Conservation (phyloP, 192 early-diverging fungal species). For the Phycomyces blakesleeanus region DNA sequence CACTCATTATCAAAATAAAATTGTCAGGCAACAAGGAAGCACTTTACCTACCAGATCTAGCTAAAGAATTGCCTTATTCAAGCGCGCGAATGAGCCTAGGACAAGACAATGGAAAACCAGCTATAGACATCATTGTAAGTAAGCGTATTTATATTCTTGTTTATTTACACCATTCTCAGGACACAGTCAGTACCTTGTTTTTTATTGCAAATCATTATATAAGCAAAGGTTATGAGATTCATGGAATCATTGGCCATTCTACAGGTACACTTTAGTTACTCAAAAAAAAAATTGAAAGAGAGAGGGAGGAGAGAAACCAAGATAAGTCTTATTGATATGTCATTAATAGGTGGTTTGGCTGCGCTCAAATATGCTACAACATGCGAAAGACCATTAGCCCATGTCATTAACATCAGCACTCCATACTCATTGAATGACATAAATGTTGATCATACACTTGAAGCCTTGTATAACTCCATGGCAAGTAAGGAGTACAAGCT, state of each 20-base stretch:
- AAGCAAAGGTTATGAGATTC: constrained; percentile 32
- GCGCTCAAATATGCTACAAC: constrained; percentile 33
- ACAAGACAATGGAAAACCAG: not conserved
- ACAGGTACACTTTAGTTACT: no score
- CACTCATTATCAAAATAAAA: no score
- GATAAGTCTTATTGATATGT: not conserved
- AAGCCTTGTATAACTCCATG: not conserved
- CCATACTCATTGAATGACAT: constrained; percentile 21
- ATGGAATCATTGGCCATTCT: constrained; percentile 32
- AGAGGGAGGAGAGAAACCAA: not conserved
- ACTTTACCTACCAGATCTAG: constrained; percentile 32
- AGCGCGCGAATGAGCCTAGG: constrained; percentile 38
- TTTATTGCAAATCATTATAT: constrained; percentile 18
- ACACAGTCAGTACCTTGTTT: no score
- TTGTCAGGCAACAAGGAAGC: constrained; percentile 38
- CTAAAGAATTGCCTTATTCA: constrained; percentile 29
- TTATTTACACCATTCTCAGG: no score
- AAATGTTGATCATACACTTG: not conserved
- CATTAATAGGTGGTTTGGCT: constrained; percentile 24
- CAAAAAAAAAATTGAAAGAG: not conserved
- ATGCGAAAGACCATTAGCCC: constrained; percentile 27
- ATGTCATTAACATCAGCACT: constrained; percentile 29
- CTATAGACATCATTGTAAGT: not conserved
- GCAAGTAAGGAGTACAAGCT: not conserved
- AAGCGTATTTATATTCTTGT: no score